Base-by-base conservation (phyloP, 805 yeast genomes). In the Trichomonascus vanleenenianus region DNA sequence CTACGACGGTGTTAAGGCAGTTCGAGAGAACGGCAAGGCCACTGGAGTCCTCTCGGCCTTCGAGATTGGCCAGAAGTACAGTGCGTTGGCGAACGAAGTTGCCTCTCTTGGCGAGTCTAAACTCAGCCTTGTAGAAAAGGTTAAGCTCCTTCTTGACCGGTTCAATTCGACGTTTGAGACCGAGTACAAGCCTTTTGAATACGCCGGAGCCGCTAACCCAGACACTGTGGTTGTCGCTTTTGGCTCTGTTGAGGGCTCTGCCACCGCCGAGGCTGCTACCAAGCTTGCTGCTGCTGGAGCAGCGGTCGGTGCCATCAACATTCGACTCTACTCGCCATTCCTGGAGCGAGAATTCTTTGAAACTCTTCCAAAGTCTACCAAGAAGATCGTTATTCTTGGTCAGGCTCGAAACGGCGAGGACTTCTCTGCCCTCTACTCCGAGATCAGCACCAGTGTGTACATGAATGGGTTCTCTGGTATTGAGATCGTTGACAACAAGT, bases 271-370 rank as follows among this genome's bases (percentile, higher is more conserved):
- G 22, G 70, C 74, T 25, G 67, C 81, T 40, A 52, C 60, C 30
- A 58, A 60, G 16, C 57, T 65, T 33, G 59, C 68, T 7, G 61
- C 63, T 16, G 47, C 60, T 3, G 61, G 63, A 42, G 50, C 60
- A 14, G 63, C 69, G n/a, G 73, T 78, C 43, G 95, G 88, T 52
- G 76, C 82, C 42, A 63, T 89, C 46, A 74, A 81, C 45, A 75
- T 81, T 42, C 77, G 96, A 65, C 77, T 85, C 38, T 91, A 94
- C 45, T 67, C 81, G 44, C 96, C 96, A 10, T 87, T 88, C 65
- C 78, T 81, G 55, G 71, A 75, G 30, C 71, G 68, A 30, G 75
- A 74, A 53, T 87, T 88, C 60, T 66, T 76, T 43, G 59, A 68
- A 2, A 59, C 73, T 9, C 68, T 89, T 43, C 91, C 95, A 25